Base-by-base conservation (phyloP, 1,139 yeast species). In the Yamadazyma buinensis region DNA sequence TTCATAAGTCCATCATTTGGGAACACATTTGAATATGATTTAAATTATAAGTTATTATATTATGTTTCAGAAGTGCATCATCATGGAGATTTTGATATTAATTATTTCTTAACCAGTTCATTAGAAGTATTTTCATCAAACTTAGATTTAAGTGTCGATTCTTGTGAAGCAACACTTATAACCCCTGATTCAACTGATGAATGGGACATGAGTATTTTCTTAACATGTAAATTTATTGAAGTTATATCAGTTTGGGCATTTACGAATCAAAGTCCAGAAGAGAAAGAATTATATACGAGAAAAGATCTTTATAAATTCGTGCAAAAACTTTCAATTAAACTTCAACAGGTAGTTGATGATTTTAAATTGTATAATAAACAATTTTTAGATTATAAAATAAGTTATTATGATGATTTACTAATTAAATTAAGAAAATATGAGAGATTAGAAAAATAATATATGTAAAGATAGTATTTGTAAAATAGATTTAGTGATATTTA, bases 161-260 rank as follows among this genome's bases (percentile, higher is more conserved):
- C 12, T 11, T 13, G 12, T n/a, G 25, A 23, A n/a, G 19, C 5
- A 17, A n/a, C 11, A 4, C 13, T 7, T n/a, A n/a, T 23, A n/a
- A 23, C 25, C 6, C 13, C 25, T 11, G 12, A 14, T 12, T n/a
- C 13, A 11, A 7, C 12, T 11, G 30, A 28, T 9, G 5, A 11
- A 9, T 28, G 30, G 30, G 22, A 19, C 11, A 28, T 28, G 30
- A 17, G 18, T 19, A 9, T 8, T 11, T 28, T 17, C n/a, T 19
- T 28, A 14, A 28, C 18, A n/a, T 28, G 30, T 28, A 28, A 28
- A 19, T 28, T 10, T 19, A 28, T 28, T 19, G 30, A 28, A 19
- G 30, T 28, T 3, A 28, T 28, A 23, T 5, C 22, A 8, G 6
- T 8, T 28, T 28, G 30, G 30, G 15, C n/a, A 5, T 14, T 14